Evolutionary conservation across 257 asterid genomes (phyloP), one percentile per base, ranked within the genome.

Genomic region (Ehretia macrophylla): DNA sequence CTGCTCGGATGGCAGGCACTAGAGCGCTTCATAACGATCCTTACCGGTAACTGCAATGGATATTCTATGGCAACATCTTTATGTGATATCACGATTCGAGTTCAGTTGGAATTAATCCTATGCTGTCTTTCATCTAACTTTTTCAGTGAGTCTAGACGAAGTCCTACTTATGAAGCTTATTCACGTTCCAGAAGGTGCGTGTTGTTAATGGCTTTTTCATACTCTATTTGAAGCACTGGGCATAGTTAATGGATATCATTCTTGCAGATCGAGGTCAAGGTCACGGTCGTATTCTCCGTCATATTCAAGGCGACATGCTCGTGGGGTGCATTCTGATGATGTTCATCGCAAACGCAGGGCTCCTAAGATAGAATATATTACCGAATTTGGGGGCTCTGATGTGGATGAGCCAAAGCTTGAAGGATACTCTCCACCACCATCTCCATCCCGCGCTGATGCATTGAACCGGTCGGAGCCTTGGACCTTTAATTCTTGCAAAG

Each of bases 391-490:
- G 58, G 85, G 86, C 59, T 72, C 96, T 38, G 79, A 81, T 45
- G 86, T 64, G 62, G 81, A 82, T 64, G 93, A 72, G 72, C 94
- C 81, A 64, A 84, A 79, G 83, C 65, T 81, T 55, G 85, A 72
- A 83, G 96, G 99, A 84, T 88, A 76, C 81, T 79, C 99, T 76
- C 97, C 99, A 47, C 96, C 96, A 65, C 72, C 81, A 62, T 84
- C 95, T 76, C 88, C 83, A 56, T 63, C 93, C 62, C 86, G 63
- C 67, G 77, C 78, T 78, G 89, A 81, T 70, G 71, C 86, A 64
- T 73, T 75, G 68, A 92, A 68, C 81, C 97, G 97, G 99, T 92
- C 95, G 99, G 99, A 92, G 97, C 88, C 84, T 96, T 88, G 75
- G 87, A 81, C 91, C 99, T 86, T 88, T 88, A 58, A 81, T 84